Evolutionary conservation across 768 basidiomycete genomes (phyloP), one percentile per base, ranked within the genome.

Genomic region (Hypholoma sublateritium): DNA sequence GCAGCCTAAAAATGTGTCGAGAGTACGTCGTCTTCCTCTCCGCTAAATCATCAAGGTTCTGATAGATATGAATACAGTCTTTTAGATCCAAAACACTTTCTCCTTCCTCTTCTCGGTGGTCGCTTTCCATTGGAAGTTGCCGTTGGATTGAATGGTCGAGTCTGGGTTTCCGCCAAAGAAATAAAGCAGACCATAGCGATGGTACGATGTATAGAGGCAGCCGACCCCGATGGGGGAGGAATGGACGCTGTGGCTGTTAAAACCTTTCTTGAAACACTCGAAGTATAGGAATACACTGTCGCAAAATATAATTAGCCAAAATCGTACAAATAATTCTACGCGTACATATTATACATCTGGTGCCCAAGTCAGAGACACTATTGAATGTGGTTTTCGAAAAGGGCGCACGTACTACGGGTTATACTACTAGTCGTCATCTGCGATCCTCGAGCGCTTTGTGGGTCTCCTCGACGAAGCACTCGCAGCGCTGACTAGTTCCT

Each of bases 121-220:
- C 80, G 80, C 37, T 93, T 96, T 65, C 91, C 93, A 7, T 80
- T 97, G 46, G 95, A 98, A 65, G 83, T 79, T 2, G 95, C 94
- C 1, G 85, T 94, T 1, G 97, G 97, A 0, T 77, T 91, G 70
- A 99, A 99, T 67, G 96, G 95, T 2, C 83, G 90, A 42, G 84
- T 97, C 16, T 98, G 96, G 96, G 71, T 98, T 62, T 89, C 79
- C 57, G 77, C 93, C 6, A 86, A 87, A 62, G 87, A 91, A 42
- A 72, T 80, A 11, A 84, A 80, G 61, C 85, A 91, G 64, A 88
- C 85, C 9, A 89, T 98, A 50, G 86, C 87, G 5, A 75, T 88
- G 21, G 77, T 84, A 56, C 81, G 91, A 47, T 91, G 92, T 66
- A 87, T 98, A 37, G 88, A 94, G 67, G 86, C 82, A 14, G 86